These are phyloP conservation scores for Avena sativa DNA, from an alignment of 176 grass and related monocot genomes.

Conservation along the genomic window DNA sequence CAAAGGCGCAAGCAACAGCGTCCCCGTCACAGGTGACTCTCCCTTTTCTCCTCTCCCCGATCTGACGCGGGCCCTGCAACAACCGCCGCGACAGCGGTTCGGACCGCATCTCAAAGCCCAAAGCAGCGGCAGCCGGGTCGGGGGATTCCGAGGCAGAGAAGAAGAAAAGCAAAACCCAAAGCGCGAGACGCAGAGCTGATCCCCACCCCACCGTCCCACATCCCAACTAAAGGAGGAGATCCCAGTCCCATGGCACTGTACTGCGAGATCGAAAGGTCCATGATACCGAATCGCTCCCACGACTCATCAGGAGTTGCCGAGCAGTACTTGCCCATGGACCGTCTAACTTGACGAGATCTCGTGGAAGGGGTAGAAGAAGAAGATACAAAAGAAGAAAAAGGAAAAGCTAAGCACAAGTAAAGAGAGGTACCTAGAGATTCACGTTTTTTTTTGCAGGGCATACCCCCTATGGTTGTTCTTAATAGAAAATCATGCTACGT, in stretches of 20 bases:
- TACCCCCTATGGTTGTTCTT: too few relatives aligned
- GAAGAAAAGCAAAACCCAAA: conserved; percentile 19
- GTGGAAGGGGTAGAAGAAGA: background rate
- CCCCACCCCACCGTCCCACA: conserved; percentile 35
- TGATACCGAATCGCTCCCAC: background rate
- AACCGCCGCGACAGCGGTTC: background rate
- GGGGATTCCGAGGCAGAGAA: conserved; percentile 41
- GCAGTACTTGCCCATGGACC: background rate
- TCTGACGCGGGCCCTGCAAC: conserved; percentile 17
- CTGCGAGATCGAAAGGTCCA: background rate
- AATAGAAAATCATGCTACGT: too few relatives aligned
- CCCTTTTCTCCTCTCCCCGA: background rate
- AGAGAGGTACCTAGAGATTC: background rate
- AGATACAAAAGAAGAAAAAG: background rate
- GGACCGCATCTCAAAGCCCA: background rate
- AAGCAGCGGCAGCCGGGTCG: background rate
- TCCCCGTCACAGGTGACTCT: conserved; percentile 35
- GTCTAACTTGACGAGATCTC: conserved; percentile 4
- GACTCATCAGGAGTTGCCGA: background rate
- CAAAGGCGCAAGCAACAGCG: conserved; percentile 19
- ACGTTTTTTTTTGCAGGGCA: background rate
- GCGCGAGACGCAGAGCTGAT: conserved; percentile 18
- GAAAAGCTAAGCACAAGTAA: background rate
- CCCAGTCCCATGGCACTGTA: background rate
- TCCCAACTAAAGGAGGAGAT: conserved; percentile 42